phyloP scores from a whole-genome alignment of 2,329 filamentous ascomycete species.

The Ophiognomonia clavigignenti-juglandacearum region DNA sequence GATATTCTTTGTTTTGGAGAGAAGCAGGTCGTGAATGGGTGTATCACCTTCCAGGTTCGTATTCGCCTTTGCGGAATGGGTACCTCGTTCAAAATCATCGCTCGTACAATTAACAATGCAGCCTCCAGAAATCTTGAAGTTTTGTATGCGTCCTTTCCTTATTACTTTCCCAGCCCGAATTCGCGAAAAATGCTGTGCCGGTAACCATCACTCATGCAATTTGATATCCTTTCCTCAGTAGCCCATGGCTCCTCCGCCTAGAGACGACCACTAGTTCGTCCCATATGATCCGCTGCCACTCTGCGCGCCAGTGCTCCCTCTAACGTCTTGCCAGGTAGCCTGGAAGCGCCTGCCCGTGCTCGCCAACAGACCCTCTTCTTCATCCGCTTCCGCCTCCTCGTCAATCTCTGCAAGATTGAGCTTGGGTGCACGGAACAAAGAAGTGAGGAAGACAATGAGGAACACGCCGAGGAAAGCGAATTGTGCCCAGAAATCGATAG shows the following conservation, averaged over 20 bases:
- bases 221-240: not conserved
- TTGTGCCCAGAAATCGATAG: conserved; percentile 92
- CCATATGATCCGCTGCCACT: conserved; percentile 3
- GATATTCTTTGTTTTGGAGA: not conserved
- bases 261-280: conserved; percentile 3
- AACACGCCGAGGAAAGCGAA: conserved; percentile 86
- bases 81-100: too few species aligned
- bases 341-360: conserved; percentile 77
- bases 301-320: conserved; percentile 40
- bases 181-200: not conserved
- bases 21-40: too few species aligned
- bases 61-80: too few species aligned
- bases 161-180: not conserved
- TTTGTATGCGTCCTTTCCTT: not conserved
- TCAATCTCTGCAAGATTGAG: conserved; percentile 75
- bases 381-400: conserved; percentile 83
- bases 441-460: conserved; percentile 72
- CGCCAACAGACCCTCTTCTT: conserved; percentile 87
- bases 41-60: not conserved
- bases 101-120: too few species aligned
- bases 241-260: not conserved
- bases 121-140: not conserved
- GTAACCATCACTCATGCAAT: conserved; percentile 9
- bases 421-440: conserved; percentile 74
- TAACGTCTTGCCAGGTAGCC: conserved; percentile 85